Evolutionary conservation across 2,329 filamentous ascomycete genomes (phyloP).

Genomic region (Beauveria medogensis): DNA sequence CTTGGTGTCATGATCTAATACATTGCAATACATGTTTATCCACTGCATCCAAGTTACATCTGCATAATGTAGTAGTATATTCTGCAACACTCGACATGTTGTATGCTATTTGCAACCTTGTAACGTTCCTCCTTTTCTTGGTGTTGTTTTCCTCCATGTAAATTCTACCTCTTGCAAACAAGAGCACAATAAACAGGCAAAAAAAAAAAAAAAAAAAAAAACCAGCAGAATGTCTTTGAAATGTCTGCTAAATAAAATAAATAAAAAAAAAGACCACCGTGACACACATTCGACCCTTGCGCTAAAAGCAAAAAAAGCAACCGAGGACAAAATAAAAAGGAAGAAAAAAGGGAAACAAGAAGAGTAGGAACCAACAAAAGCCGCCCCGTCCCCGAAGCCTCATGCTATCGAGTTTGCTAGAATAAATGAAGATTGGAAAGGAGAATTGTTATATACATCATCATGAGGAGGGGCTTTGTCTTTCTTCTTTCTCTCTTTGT

Average conservation of each 20-base stretch:
- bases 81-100: neutral
- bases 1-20: neutral
- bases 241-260: neutral
- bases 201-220: neutral
- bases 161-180: constrained; percentile 9
- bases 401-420: neutral
- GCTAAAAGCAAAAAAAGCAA: neutral
- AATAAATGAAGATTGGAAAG: neutral
- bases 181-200: constrained; percentile 10
- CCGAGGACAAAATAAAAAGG: neutral
- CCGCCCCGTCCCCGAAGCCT: neutral
- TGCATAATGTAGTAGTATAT: constrained; percentile 5
- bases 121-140: neutral
- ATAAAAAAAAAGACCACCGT: neutral
- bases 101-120: constrained; percentile 1
- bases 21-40: neutral
- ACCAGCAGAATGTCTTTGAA: neutral
- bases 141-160: constrained; percentile 6
- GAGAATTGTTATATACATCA: constrained; percentile 7
- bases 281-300: neutral
- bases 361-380: neutral
- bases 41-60: neutral
- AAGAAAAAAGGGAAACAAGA: neutral
- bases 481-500: neutral
- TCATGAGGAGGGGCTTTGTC: neutral